Evolutionary conservation across 441 rosid species (phyloP).

Genomic region (Pelargonium australe): DNA sequence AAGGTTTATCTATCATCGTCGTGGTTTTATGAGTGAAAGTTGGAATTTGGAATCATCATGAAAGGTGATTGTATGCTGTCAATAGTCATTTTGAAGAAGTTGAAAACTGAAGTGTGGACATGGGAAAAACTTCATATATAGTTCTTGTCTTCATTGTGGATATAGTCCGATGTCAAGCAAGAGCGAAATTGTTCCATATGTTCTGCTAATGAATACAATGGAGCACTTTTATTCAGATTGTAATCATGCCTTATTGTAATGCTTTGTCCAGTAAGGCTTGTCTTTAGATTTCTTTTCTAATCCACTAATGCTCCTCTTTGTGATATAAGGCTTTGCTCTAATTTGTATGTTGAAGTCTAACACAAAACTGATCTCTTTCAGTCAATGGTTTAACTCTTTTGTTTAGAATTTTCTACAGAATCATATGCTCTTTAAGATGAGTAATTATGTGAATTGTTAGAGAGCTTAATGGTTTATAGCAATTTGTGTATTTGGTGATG

Average conservation of each 20-base stretch:
- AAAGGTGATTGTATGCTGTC: too few species aligned
- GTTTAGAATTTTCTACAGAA: background rate
- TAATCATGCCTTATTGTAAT: background rate
- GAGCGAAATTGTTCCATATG: background rate
- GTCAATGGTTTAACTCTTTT: background rate
- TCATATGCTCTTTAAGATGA: background rate
- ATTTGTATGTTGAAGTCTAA: background rate
- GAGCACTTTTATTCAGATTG: background rate
- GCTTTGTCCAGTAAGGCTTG: background rate
- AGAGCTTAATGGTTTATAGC: background rate
- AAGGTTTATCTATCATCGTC: too few species aligned
- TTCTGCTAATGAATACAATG: background rate
- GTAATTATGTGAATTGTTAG: background rate
- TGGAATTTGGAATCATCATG: too few species aligned
- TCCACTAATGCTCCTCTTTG: background rate
- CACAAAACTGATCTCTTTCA: background rate
- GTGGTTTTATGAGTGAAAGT: too few species aligned
- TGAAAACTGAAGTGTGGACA: too few species aligned
- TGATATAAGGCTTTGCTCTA: background rate
- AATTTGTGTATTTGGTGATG: background rate
- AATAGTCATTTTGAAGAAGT: too few species aligned
- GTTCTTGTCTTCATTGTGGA: background rate
- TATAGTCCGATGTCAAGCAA: constrained; percentile 3
- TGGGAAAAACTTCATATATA: background rate
- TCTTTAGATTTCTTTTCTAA: background rate